Conservation (phyloP, 371 early-diverging fungal species). For the Rhizomucor miehei region DNA sequence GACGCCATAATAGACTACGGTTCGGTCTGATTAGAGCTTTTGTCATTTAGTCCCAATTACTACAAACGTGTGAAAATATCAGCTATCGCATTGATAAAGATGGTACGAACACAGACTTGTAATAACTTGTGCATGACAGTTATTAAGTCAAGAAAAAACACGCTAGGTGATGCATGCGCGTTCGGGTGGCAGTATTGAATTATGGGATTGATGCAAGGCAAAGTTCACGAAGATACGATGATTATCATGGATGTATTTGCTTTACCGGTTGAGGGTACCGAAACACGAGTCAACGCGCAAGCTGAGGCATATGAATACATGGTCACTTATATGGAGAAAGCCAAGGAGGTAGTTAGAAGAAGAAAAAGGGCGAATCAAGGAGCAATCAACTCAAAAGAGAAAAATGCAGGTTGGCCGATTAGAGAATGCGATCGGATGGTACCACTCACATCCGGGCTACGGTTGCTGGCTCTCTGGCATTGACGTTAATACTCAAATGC, state of each 20-base stretch:
- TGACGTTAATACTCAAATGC: conserved; percentile 94
- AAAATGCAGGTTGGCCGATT: conserved; percentile 75
- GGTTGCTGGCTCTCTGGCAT: conserved; percentile 99
- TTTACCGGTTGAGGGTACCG: conserved; percentile 97
- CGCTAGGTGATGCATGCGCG: conserved; percentile 92
- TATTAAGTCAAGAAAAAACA: not conserved
- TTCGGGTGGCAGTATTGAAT: conserved; percentile 95
- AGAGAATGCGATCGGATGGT: conserved; percentile 97
- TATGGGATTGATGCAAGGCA: conserved; percentile 98
- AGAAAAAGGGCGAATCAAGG: not conserved
- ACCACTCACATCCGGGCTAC: conserved; percentile 98
- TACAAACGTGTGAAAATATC: conserved; percentile 92
- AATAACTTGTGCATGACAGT: not conserved
- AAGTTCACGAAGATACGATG: conserved; percentile 85
- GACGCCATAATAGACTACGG: not conserved
- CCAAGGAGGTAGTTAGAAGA: conserved; percentile 66
- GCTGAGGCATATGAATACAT: conserved; percentile 96
- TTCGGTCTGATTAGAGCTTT: not conserved
- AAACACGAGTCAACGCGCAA: conserved; percentile 97
- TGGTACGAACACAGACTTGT: conserved; percentile 67
- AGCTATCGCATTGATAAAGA: conserved; percentile 94
- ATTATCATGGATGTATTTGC: conserved; percentile 96
- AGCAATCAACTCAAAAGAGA: not conserved
- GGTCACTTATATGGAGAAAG: conserved; percentile 86
- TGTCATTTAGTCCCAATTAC: conserved; percentile 70